These are phyloP conservation scores for Rhodotorula sp. DNA, from an alignment of 1,284 basidiomycete genomes.

Conservation along the genomic window DNA sequence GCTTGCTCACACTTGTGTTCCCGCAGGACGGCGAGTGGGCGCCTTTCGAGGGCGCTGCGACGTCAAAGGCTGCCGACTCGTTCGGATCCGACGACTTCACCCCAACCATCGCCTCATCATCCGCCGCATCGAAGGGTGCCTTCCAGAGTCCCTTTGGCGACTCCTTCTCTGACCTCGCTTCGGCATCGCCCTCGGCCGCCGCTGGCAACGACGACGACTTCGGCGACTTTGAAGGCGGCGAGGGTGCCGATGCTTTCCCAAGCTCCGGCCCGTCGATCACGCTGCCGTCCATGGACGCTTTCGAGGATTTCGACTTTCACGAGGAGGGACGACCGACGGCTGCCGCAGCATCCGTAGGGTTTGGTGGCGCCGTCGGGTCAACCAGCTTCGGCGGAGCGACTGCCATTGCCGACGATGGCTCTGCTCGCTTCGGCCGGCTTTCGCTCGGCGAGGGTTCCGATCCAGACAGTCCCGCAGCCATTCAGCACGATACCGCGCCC, in stretches of 20 bases:
- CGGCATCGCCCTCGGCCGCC: neutral
- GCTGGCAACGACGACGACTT: constrained; percentile 41
- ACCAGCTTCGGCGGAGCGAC: constrained; percentile 5
- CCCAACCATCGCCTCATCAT: constrained; percentile 62
- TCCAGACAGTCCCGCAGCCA: constrained; percentile 6
- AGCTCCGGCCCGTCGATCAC: constrained; percentile 25
- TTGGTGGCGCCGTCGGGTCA: constrained; percentile 3
- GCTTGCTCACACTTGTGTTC: neutral
- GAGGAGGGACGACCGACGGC: constrained; percentile 15
- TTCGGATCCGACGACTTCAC: constrained; percentile 62
- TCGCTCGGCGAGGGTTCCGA: constrained; percentile 19
- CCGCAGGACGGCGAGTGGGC: constrained; percentile 63
- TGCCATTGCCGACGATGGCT: constrained; percentile 35
- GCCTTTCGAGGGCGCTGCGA: constrained; percentile 58
- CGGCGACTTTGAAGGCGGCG: constrained; percentile 43
- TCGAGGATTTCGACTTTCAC: constrained; percentile 40
- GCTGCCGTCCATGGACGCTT: constrained; percentile 35
- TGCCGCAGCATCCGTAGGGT: neutral
- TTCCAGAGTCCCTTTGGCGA: constrained; percentile 52
- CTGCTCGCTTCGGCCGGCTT: constrained; percentile 30
- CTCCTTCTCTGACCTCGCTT: constrained; percentile 29
- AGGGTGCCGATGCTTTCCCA: constrained; percentile 32
- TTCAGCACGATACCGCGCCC: neutral
- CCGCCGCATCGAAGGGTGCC: constrained; percentile 68
- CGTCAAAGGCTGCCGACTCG: constrained; percentile 33